phyloP scores from a whole-genome alignment of 2,329 filamentous ascomycete genomes.

The Colletotrichum zoysiae region DNA sequence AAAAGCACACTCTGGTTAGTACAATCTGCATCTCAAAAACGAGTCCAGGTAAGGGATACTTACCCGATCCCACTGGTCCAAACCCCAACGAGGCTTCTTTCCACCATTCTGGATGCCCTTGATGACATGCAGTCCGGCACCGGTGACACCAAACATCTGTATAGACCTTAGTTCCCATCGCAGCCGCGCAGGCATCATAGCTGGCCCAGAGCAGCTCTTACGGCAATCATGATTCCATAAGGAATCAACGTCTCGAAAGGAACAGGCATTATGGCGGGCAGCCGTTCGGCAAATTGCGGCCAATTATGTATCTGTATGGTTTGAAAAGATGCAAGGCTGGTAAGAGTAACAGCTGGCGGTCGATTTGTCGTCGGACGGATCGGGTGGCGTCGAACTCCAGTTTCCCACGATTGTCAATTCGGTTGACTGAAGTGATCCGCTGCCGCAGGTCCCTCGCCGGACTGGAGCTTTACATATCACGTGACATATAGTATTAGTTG shows the following conservation, averaged over 20 bases:
- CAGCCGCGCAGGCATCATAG: constrained; percentile 21
- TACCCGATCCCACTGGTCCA: constrained; percentile 75
- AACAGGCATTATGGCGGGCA: constrained; percentile 65
- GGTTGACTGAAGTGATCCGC: background rate
- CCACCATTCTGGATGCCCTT: constrained; percentile 70
- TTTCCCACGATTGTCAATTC: background rate
- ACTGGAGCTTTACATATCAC: background rate
- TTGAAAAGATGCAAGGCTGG: background rate
- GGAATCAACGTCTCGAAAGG: constrained; percentile 75
- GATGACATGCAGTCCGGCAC: constrained; percentile 68
- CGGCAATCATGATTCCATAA: constrained; percentile 73
- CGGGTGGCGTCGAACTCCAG: constrained; percentile 2
- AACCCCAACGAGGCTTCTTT: constrained; percentile 69
- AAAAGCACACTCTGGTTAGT: constrained; percentile 49
- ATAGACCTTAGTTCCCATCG: constrained; percentile 45
- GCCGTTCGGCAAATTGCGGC: constrained; percentile 38
- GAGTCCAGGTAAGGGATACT: constrained; percentile 43
- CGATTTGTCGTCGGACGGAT: background rate
- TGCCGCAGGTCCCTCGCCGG: background rate
- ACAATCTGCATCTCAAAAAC: background rate
- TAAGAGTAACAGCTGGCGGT: constrained; percentile 10
- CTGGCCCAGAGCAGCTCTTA: constrained; percentile 53
- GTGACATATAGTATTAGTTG: background rate
- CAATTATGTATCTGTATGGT: constrained; percentile 31
- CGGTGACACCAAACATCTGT: constrained; percentile 74